Evolutionary conservation across 768 basidiomycete species (phyloP), one percentile per base, ranked within the genome.

Genomic region (Artomyces pyxidatus): DNA sequence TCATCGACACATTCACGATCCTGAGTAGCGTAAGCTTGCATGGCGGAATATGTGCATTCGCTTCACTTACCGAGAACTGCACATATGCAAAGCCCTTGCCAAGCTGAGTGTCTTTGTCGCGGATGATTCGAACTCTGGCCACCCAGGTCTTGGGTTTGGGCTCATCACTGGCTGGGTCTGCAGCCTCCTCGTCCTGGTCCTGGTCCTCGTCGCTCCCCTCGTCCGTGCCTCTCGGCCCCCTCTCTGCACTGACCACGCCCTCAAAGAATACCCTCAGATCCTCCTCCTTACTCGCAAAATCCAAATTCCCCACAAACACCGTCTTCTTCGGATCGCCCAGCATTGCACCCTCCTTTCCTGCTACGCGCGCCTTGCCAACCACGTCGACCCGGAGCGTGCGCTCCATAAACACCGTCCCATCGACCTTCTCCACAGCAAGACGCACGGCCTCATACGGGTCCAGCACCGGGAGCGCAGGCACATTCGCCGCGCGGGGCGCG

Each of bases 11-110:
- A 92, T 63, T 83, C 81, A 1, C 83, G 81, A 56, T 96, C 91
- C 94, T 98, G 56, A 7, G 29, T 3, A 39, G 16, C 16, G 32
- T 40, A 19, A 42, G 23, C 2, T 35, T 12, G 17, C 14, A 35
- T 17, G 32, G 14, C 12, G 4, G 17, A 35, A 35, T 17, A 35
- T 35, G 32, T 35, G 14, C 17, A 35, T 35, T 12, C 12, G n/a
- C n/a, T n/a, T 17, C 3, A 72, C 85, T 52, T 64, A 95, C 95
- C 48, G 71, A 63, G 54, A 97, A 89, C 58, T 91, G 83, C 17
- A 98, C 82, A 60, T 97, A 96, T 9, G 87, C 91, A 63, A 97
- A 94, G 4, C 94, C 94, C 67, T 95, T 96, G 11, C 94, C 95
- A 12, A 97, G 76, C 57, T 92, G 91, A 1, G 91, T 96, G 50